Conservation (phyloP, 75 land plant species). For the Pinus tabuliformis region DNA sequence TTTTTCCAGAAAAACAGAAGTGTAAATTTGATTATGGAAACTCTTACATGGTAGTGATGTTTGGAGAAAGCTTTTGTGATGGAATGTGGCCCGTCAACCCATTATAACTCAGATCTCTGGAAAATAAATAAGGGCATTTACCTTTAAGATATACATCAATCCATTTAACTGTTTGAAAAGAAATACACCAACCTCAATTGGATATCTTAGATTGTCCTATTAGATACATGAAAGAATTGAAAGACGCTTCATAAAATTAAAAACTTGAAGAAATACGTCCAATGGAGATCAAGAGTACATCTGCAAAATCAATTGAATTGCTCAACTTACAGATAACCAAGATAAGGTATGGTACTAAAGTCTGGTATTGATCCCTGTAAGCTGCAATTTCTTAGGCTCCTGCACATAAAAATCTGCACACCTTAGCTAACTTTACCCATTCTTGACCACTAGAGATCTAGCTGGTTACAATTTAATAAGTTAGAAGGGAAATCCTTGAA, state of each 20-base stretch:
- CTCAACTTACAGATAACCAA: slow-evolving; percentile 12
- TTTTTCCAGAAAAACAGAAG: background rate
- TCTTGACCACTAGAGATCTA: background rate
- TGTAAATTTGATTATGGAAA: background rate
- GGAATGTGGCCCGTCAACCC: slow-evolving; percentile 17
- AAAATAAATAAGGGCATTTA: background rate
- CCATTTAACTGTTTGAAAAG: background rate
- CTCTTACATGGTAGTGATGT: slow-evolving; percentile 10
- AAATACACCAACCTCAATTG: background rate
- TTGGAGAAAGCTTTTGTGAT: background rate
- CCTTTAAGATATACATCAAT: background rate
- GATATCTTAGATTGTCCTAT: background rate
- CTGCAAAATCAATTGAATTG: no score
- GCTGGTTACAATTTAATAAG: background rate
- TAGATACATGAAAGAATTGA: background rate
- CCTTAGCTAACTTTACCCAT: background rate
- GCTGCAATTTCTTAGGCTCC: slow-evolving; percentile 45
- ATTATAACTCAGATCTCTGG: slow-evolving; percentile 18
- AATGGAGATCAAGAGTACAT: background rate
- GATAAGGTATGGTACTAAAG: background rate
- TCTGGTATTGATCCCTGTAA: slow-evolving; percentile 19
- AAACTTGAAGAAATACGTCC: background rate
- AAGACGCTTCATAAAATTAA: background rate
- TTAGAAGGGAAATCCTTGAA: background rate
- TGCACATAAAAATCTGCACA: slow-evolving; percentile 7